Evolutionary conservation across 2,329 filamentous ascomycete genomes (phyloP), one percentile per base, ranked within the genome.

Genomic region (Fusarium longipes): DNA sequence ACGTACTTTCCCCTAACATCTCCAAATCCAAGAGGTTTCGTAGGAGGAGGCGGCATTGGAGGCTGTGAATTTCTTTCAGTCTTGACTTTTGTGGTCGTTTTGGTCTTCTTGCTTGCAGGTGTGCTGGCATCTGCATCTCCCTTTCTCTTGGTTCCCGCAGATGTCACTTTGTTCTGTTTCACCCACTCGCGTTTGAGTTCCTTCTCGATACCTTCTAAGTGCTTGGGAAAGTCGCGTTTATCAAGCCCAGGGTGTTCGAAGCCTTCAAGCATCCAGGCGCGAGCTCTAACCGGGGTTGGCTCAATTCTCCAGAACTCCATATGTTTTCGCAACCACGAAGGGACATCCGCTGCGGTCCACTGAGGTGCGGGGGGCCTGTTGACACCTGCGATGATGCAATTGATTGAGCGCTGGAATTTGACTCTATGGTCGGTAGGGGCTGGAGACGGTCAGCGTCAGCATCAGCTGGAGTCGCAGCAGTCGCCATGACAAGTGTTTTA

Each of bases 51-150:
- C 3, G n/a, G 27, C 27, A 35, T 35, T n/a, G 24, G 11, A 10
- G 17, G 8, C 6, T 32, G 2, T 18, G 8, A 1, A 7, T 2
- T 3, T 14, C 11, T 14, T 5, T 39, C 39, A 3, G 22, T 17
- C 11, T 57, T 39, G 9, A 48, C 17, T 3, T 2, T 5, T 1
- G 22, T 20, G 25, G 7, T 4, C 1, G 4, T 3, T 10, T 40
- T 24, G 8, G 33, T 10, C 24, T 4, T 57, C 39, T 57, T 52
- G 6, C 15, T 15, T 12, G 20, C 25, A 12, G 38, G 15, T 11
- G 10, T 3, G 0, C 7, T 27, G 6, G 6, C 6, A 0, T 3
- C 9, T 1, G 2, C 3, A 2, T 40, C n/a, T 11, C 22, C 18
- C 14, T 43, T 30, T 9, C 18, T 11, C 15, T 30, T 44, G 2